Evolutionary conservation across 495 filamentous ascomycete species (phyloP).

Genomic region (Diplogelasinospora grovesii): DNA sequence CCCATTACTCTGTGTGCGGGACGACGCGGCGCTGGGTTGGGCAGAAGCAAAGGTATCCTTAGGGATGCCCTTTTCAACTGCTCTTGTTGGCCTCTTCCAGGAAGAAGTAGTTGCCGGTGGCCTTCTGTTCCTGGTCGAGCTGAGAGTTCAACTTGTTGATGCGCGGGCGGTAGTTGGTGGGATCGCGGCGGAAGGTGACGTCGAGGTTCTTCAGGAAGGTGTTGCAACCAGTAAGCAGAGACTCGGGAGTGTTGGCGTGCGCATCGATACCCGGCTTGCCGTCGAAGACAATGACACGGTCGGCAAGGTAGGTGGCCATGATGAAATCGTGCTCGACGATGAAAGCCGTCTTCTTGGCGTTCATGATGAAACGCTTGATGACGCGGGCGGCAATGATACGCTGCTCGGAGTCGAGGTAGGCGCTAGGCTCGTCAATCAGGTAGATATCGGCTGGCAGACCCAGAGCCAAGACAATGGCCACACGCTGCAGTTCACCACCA

Average conservation of each 20-base stretch:
- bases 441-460: conserved; percentile 98
- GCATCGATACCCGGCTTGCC: conserved; percentile 84
- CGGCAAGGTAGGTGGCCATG: conserved; percentile 95
- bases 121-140: conserved; percentile 95
- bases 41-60: conserved; percentile 33
- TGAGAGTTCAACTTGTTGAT: conserved; percentile 98
- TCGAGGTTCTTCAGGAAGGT: conserved; percentile 90
- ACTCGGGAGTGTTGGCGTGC: conserved; percentile 82
- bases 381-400: conserved; percentile 95
- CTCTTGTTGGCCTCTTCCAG: conserved; percentile 66
- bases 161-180: conserved; percentile 88
- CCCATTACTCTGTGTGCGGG: too few species aligned
- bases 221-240: conserved; percentile 93
- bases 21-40: too few species aligned
- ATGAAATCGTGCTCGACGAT: conserved; percentile 99
- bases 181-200: conserved; percentile 96
- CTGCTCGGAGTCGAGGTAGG: conserved; percentile 85
- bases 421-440: conserved; percentile 75
- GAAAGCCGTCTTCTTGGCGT: conserved; percentile 98
- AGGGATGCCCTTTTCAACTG: conserved; percentile 56
- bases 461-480: conserved; percentile 92
- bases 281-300: conserved; percentile 97
- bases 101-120: conserved; percentile 94
- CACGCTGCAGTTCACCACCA: conserved; percentile 97
- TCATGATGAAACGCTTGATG: conserved; percentile 99